Conservation (phyloP, 2,329 filamentous ascomycete species). For the Aspergillus sp. region DNA sequence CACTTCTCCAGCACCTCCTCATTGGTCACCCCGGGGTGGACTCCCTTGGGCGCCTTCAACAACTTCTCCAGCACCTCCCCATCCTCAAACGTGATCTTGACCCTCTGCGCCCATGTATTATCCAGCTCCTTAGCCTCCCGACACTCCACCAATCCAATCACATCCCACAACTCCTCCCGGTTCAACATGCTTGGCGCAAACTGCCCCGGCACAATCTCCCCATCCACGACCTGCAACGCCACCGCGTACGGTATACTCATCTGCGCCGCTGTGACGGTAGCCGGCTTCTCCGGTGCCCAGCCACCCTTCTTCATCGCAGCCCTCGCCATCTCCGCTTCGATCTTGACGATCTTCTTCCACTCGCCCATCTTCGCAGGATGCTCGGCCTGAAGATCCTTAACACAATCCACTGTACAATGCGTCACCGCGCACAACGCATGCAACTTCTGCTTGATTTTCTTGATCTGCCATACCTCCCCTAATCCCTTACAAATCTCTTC, state of each 20-base stretch:
- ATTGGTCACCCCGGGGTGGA: neutral
- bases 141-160: neutral
- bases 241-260: conserved; percentile 1
- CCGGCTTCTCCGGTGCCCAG: neutral
- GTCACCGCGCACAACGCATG: conserved; percentile 2
- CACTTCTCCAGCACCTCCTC: conserved; percentile 5
- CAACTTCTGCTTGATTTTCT: conserved; percentile 39
- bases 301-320: conserved; percentile 6
- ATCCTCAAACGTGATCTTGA: neutral
- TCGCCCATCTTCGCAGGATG: neutral
- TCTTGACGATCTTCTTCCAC: neutral
- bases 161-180: neutral
- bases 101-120: neutral
- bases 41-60: neutral
- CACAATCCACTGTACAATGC: conserved; percentile 1
- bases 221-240: conserved; percentile 3
- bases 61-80: neutral
- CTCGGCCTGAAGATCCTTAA: neutral
- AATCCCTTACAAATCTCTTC: conserved; percentile 36
- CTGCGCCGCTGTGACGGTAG: conserved; percentile 1
- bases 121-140: neutral
- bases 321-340: neutral
- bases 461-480: conserved; percentile 40
- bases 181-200: neutral
- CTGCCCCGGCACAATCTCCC: neutral